Evolutionary conservation across 257 asterid species (phyloP).

Genomic region (Leptodermis oblonga): DNA sequence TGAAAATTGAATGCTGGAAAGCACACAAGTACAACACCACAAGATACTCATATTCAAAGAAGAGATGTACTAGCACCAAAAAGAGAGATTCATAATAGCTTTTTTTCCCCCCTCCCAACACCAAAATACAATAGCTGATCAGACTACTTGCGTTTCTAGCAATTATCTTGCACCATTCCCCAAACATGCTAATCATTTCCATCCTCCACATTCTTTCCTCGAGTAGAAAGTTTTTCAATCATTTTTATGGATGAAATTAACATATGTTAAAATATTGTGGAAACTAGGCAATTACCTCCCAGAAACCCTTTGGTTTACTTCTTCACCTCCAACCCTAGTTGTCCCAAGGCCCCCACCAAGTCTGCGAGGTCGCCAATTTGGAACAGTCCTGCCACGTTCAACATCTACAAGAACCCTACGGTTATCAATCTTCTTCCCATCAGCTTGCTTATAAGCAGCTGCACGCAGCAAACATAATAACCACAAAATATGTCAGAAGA

Average conservation of each 20-base stretch:
- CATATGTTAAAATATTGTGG: neutral
- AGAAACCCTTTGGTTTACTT: constrained; percentile 44
- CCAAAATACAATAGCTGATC: neutral
- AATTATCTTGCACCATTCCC: neutral
- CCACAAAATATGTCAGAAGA: neutral
- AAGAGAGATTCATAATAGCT: neutral
- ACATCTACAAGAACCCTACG: constrained; percentile 97
- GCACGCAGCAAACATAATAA: constrained; percentile 22
- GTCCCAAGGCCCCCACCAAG: constrained; percentile 99
- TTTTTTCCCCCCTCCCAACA: neutral
- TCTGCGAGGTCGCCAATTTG: constrained; percentile 98
- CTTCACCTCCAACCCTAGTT: constrained; percentile 85
- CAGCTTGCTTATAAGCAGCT: constrained; percentile 99
- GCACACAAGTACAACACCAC: neutral
- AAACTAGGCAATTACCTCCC: constrained; percentile 48
- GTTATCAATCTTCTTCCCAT: constrained; percentile 93
- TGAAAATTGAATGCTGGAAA: neutral
- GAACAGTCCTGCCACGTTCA: constrained; percentile 99
- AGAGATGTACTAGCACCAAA: neutral
- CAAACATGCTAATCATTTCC: neutral
- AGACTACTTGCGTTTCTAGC: neutral
- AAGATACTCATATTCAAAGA: neutral
- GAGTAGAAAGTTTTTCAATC: neutral
- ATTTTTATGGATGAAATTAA: neutral
- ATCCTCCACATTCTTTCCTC: neutral